These are phyloP conservation scores for Pseudogymnoascus sp. DNA, from an alignment of 2,329 filamentous ascomycete species.

Conservation along the genomic window DNA sequence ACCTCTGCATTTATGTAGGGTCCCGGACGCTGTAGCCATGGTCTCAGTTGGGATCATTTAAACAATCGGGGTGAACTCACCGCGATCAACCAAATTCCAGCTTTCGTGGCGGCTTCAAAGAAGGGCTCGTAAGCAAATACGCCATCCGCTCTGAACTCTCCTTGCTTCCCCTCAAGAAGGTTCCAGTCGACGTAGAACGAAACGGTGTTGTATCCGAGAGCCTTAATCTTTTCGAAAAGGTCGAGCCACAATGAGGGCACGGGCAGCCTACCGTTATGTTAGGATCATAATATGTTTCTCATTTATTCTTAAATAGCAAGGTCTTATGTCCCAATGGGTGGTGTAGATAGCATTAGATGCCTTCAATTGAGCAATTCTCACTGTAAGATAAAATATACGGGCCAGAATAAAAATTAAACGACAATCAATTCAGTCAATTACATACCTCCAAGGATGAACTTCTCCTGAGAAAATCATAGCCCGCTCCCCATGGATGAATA, in stretches of 20 bases:
- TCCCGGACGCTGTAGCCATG: slow-evolving; percentile 41
- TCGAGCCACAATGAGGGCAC: slow-evolving; percentile 58
- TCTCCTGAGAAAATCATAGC: slow-evolving; percentile 67
- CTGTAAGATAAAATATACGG: background rate
- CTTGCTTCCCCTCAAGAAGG: slow-evolving; percentile 61
- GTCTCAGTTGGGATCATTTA: slow-evolving; percentile 1
- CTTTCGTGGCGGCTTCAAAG: slow-evolving; percentile 62
- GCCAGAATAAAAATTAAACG: background rate
- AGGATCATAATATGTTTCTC: background rate
- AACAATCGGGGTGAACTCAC: slow-evolving; percentile 12
- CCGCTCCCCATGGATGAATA: slow-evolving; percentile 62
- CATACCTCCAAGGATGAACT: slow-evolving; percentile 51
- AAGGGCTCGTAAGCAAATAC: slow-evolving; percentile 65
- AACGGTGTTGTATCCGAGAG: slow-evolving; percentile 68
- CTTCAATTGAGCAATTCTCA: background rate
- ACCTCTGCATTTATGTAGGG: slow-evolving; percentile 72
- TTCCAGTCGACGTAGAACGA: slow-evolving; percentile 77
- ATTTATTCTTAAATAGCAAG: background rate
- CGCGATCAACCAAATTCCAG: slow-evolving; percentile 68
- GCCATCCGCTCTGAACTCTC: slow-evolving; percentile 58
- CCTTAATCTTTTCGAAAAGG: slow-evolving; percentile 74
- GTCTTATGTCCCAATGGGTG: background rate
- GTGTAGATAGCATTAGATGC: background rate
- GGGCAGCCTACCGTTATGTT: slow-evolving; percentile 35
- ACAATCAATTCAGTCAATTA: slow-evolving; percentile 24